A percentile compares a stretch with the other conserved stretches of the same genome.
phyloP scores from a whole-genome alignment of 2,329 filamentous ascomycete genomes.

The Nigrospora sphaerica region DNA sequence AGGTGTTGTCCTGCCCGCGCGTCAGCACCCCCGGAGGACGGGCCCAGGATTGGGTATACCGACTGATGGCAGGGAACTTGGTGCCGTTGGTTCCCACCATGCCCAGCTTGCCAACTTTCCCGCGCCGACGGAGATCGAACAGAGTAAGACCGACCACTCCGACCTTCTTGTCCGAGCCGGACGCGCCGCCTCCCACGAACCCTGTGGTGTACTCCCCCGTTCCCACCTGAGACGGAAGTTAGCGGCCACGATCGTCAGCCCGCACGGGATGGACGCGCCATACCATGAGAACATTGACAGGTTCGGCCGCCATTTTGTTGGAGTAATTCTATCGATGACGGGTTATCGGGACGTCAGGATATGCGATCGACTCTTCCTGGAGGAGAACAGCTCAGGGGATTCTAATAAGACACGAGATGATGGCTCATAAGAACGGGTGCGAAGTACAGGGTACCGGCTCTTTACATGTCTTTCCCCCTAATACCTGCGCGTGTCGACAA shows the following conservation, averaged over 20 bases:
- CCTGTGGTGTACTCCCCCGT: conserved; percentile 97
- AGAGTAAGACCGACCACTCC: conserved; percentile 86
- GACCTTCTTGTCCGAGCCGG: conserved; percentile 90
- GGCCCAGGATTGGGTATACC: conserved; percentile 22
- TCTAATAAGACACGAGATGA: no score
- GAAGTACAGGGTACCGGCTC: no score
- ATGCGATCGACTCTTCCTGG: no score
- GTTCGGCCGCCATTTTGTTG: conserved; percentile 19
- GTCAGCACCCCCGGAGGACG: conserved; percentile 5
- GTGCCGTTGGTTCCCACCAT: conserved; percentile 87
- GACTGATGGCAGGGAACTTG: conserved; percentile 88
- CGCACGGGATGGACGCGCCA: conserved; percentile 12
- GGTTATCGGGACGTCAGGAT: no score
- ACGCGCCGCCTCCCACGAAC: conserved; percentile 77
- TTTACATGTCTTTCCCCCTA: no score
- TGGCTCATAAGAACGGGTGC: no score
- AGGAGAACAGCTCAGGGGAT: no score
- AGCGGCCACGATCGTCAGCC: neutral
- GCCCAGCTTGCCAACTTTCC: conserved; percentile 76
- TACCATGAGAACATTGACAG: conserved; percentile 64
- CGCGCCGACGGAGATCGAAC: conserved; percentile 80
- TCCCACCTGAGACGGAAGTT: conserved; percentile 51
- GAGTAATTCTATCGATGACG: no score
- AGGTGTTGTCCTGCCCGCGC: conserved; percentile 62
- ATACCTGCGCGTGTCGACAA: no score